Base-by-base conservation (phyloP, 2,329 filamentous ascomycete species). In the Cladosporium sp. region DNA sequence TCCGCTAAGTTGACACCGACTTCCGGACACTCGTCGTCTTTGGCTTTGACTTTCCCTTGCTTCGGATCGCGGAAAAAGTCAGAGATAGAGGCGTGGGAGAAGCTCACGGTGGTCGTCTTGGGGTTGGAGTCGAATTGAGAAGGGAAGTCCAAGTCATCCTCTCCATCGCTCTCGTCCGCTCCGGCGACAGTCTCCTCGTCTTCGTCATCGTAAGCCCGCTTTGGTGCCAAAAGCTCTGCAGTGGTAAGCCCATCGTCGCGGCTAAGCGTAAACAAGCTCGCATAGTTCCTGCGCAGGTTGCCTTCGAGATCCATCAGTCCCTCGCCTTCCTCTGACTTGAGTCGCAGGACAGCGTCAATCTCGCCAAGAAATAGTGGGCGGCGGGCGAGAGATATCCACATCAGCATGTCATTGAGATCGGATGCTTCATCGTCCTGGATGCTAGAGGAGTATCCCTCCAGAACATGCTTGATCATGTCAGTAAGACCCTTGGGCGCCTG, bases 371-470 rank as follows among this genome's bases (percentile, higher is more conserved):
- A 76, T 40, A 81, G 59, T 0, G 76, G 74, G 55, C 76, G 71
- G 54, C 77, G 71, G 1, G 78, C 76, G 36, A 77, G 80, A 1
- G 76, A 72, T 1, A 76, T 72, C 79, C 79, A 81, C 9, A 71
- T 69, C 3, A 81, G 65, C 60, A 80, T 73, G 64, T 79, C 77
- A 39, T 80, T 79, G n/a, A 81, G 63, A 43, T 80, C 76, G 1
- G 70, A 69, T 0, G 72, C 71, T 6, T 78, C 75, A 7, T 76
- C 62, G 19, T 69, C 62, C 9, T 50, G 58, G 2, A 55, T 57
- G 20, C 50, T 60, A 3, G 50, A 58, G 66, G 73, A 75, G 19
- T 79, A 70, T 0, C 73, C 74, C 1, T 68, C 64, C 0, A 77
- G 73, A 11, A 81, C 73, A 42, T 75, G 75, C 12, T 71, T 69